Conservation (phyloP, 2,329 filamentous ascomycete genomes). For the Verticillium dahliae region DNA sequence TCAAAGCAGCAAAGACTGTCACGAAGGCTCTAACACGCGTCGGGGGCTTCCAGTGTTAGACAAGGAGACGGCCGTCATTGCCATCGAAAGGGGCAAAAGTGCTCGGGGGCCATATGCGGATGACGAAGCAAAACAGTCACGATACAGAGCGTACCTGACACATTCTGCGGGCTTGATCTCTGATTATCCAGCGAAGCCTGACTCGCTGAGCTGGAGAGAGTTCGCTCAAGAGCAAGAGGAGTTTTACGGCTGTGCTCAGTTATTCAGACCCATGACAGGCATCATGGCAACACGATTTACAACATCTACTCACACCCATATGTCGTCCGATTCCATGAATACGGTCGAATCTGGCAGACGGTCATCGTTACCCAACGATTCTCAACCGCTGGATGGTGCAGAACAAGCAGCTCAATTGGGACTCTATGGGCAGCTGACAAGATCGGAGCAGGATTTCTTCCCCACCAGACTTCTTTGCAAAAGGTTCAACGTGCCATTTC, state of each 20-base stretch:
- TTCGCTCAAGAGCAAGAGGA: slow-evolving; percentile 75
- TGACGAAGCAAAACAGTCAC: slow-evolving; percentile 68
- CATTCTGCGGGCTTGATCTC: slow-evolving; percentile 58
- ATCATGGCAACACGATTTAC: slow-evolving; percentile 94
- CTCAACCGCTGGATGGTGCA: slow-evolving; percentile 67
- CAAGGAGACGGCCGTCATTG: slow-evolving; percentile 60
- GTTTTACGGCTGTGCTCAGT: slow-evolving; percentile 57
- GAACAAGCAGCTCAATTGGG: slow-evolving; percentile 81
- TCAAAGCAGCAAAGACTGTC: background rate
- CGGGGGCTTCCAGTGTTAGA: slow-evolving; percentile 58
- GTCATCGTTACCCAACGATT: slow-evolving; percentile 30
- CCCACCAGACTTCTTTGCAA: slow-evolving; percentile 88
- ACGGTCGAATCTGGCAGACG: slow-evolving; percentile 1
- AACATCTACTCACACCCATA: slow-evolving; percentile 30
- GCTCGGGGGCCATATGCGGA: slow-evolving; percentile 78
- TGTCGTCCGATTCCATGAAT: slow-evolving; percentile 1
- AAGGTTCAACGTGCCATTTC: slow-evolving; percentile 80
- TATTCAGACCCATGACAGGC: slow-evolving; percentile 89
- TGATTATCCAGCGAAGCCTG: slow-evolving; percentile 43
- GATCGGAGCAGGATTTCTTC: slow-evolving; percentile 64
- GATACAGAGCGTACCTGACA: slow-evolving; percentile 79
- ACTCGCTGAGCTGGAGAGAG: slow-evolving; percentile 53
- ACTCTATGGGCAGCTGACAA: slow-evolving; percentile 89
- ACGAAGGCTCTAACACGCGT: slow-evolving; percentile 33
- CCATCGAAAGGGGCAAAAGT: slow-evolving; percentile 56